Conservation (phyloP, 2,329 filamentous ascomycete species). For the Leptographium lundbergii region DNA sequence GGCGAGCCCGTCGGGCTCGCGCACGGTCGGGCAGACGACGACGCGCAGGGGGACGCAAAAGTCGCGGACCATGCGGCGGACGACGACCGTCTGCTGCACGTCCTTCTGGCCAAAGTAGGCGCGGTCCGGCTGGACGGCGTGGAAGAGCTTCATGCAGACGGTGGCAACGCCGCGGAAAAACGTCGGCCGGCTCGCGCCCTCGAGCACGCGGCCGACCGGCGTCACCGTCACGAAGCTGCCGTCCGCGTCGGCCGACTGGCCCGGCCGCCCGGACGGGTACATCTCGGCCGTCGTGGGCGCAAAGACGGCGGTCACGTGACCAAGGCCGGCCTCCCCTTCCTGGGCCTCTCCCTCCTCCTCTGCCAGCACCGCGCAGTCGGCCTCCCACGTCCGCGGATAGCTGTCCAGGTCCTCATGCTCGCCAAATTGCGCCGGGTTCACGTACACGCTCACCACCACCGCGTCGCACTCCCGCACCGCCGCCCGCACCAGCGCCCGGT, state of each 20-base stretch:
- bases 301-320: conserved; percentile 71
- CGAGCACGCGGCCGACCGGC: conserved; percentile 66
- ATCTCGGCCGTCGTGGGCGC: conserved; percentile 72
- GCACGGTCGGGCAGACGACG: conserved; percentile 58
- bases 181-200: conserved; percentile 76
- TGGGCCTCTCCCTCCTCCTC: conserved; percentile 61
- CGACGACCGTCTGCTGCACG: conserved; percentile 86
- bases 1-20: conserved; percentile 73
- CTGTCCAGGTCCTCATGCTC: conserved; percentile 73
- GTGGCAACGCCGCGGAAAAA: conserved; percentile 97
- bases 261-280: conserved; percentile 73
- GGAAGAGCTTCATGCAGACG: conserved; percentile 89
- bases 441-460: conserved; percentile 84
- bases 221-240: conserved; percentile 90
- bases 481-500: conserved; percentile 71
- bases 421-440: conserved; percentile 96
- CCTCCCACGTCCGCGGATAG: conserved; percentile 83
- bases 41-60: conserved; percentile 70
- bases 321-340: conserved; percentile 36
- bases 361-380: conserved; percentile 56
- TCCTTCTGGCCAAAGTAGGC: conserved; percentile 98
- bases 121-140: conserved; percentile 62
- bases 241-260: conserved; percentile 57
- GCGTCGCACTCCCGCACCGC: conserved; percentile 76
- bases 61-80: conserved; percentile 76